Evolutionary conservation across 2,329 filamentous ascomycete genomes (phyloP).

Genomic region (Calycina herbarum): DNA sequence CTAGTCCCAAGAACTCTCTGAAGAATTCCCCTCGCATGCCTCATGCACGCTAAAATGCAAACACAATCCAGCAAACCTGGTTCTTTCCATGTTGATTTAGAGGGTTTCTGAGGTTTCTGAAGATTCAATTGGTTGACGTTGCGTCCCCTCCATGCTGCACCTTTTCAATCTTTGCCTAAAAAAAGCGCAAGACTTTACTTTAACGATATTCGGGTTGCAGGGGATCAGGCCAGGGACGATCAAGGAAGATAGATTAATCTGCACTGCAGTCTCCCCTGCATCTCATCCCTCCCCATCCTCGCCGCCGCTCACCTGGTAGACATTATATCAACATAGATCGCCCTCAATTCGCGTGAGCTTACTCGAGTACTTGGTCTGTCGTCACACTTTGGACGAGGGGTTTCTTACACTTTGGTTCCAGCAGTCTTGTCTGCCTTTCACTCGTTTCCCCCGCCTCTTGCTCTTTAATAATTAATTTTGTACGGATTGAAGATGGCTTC

Average conservation of each 20-base stretch:
- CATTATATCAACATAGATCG: not conserved
- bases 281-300: not conserved
- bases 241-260: not conserved
- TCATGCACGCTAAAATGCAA: too few species aligned
- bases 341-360: constrained; percentile 3
- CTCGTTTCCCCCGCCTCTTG: constrained; percentile 4
- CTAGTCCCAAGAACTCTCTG: too few species aligned
- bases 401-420: not conserved
- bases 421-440: constrained; percentile 5
- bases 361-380: not conserved
- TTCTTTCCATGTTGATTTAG: too few species aligned
- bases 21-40: too few species aligned
- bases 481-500: constrained; percentile 7
- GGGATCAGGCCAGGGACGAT: not conserved
- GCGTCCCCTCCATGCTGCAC: not conserved
- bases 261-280: constrained; percentile 4
- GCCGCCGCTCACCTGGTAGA: not conserved
- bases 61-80: too few species aligned
- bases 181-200: too few species aligned
- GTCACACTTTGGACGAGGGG: not conserved
- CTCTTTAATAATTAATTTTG: not conserved
- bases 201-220: not conserved
- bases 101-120: too few species aligned
- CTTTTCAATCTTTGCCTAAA: not conserved
- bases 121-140: not conserved